Percentiles rank a stretch among this genome's conserved stretches.
Evolutionary conservation across 768 basidiomycete genomes (phyloP).

Genomic region (Fomitopsis pulvina): DNA sequence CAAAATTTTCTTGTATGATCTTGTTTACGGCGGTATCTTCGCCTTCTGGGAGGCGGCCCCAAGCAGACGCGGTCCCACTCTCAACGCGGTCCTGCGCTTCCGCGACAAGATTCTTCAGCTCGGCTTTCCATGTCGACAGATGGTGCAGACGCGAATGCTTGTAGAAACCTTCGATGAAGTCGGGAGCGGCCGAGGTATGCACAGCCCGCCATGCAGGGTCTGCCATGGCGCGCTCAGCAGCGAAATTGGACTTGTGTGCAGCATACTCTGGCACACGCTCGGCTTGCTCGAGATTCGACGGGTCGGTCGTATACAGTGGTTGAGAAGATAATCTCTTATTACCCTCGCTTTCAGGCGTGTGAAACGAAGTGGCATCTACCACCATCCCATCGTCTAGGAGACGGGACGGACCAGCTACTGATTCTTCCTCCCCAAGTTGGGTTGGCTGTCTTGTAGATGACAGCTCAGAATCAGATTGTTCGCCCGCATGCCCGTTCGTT

Average conservation of each 20-base stretch:
- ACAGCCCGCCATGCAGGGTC: constrained; percentile 80
- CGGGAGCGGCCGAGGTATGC: constrained; percentile 80
- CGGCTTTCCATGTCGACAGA: constrained; percentile 87
- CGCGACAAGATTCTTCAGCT: constrained; percentile 71
- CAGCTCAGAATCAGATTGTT: too few relatives aligned
- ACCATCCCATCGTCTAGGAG: background rate
- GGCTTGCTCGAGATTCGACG: constrained; percentile 34
- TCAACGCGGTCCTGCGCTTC: constrained; percentile 75
- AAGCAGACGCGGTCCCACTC: constrained; percentile 17
- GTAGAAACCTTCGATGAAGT: constrained; percentile 73
- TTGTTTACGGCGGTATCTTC: constrained; percentile 25
- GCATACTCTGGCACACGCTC: constrained; percentile 59
- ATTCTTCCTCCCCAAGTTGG: background rate
- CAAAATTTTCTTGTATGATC: constrained; percentile 23
- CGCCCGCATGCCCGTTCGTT: background rate
- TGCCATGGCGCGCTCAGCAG: constrained; percentile 75
- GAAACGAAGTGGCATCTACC: constrained; percentile 8
- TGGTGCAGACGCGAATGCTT: constrained; percentile 88
- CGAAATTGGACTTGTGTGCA: constrained; percentile 55
- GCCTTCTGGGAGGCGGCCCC: background rate
- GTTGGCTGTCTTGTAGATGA: background rate
- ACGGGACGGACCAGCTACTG: constrained; percentile 4
- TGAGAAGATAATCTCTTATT: constrained; percentile 8
- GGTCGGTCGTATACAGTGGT: constrained; percentile 36
- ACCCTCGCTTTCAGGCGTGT: constrained; percentile 13